phyloP scores from a whole-genome alignment of 2,329 filamentous ascomycete genomes.

The Aspergillus melleus region DNA sequence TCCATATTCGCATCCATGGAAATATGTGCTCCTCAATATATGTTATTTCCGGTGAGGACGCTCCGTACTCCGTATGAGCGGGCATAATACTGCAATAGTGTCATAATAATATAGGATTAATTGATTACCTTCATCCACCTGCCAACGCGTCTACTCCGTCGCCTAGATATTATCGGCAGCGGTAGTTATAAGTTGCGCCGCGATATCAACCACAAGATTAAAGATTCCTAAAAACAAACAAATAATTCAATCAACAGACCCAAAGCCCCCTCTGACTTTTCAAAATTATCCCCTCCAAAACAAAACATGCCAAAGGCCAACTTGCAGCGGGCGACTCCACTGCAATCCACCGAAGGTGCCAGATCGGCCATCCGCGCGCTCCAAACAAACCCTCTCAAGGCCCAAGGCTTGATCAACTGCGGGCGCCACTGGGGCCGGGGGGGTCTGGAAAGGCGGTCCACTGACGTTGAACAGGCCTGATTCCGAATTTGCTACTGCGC shows the following conservation, averaged over 20 bases:
- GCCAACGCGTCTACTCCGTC: too few relatives aligned
- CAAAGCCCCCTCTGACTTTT: too few relatives aligned
- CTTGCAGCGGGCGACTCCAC: constrained; percentile 11
- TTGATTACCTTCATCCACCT: too few relatives aligned
- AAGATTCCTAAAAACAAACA: background rate
- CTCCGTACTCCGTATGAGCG: too few relatives aligned
- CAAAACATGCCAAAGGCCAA: background rate
- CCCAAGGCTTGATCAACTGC: constrained; percentile 20
- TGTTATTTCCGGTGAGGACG: too few relatives aligned
- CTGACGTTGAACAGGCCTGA: constrained; percentile 19
- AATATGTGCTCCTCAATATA: background rate
- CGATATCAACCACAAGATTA: too few relatives aligned
- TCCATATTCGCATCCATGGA: too few relatives aligned
- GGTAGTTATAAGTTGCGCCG: too few relatives aligned
- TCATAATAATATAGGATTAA: too few relatives aligned
- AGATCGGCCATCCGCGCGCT: constrained; percentile 18
- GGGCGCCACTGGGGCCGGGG: constrained; percentile 22
- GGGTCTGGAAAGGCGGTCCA: constrained; percentile 13
- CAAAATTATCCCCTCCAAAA: background rate
- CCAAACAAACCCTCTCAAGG: constrained; percentile 13
- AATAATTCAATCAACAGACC: background rate
- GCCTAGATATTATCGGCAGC: too few relatives aligned
- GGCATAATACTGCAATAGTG: too few relatives aligned
- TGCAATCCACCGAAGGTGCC: constrained; percentile 17
- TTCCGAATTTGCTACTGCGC: constrained; percentile 15